Evolutionary conservation across 805 yeast genomes (phyloP), one percentile per base, ranked within the genome.

Genomic region (Kregervanrija fluxuum): DNA sequence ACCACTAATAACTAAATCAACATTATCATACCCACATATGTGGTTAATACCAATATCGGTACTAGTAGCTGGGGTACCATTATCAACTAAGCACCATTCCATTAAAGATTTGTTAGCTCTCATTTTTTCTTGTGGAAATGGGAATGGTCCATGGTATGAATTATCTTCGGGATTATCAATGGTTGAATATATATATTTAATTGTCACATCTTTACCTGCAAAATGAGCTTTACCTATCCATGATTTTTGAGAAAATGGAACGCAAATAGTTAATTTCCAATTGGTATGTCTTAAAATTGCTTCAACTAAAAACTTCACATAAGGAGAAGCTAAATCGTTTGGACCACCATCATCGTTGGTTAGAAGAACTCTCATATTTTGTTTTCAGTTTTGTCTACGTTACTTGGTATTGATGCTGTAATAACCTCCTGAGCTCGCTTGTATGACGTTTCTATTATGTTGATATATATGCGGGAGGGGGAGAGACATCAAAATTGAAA

Each of bases 201-300:
- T 76, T 2, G 77, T 66, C 35, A 84, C 67, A 28, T 77, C 74
- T 50, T 75, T 73, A 6, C 88, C 91, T 0, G 95, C 95, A 56
- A 93, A 80, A 68, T 90, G 97, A 5, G 99, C 98, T 62, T 93
- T 93, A 33, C 96, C 96, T 46, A 89, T 91, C 99, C 99, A 93
- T 11, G 97, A 90, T 54, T 93, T 70, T 55, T 77, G 82, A 46
- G 87, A 95, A 43, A 80, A 75, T 11, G 99, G 99, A 3, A 93
- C 82, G 28, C 83, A 89, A 15, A 90, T 80, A 17, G 89, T 79
- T 31, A 90, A 65, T 28, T 84, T 77, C 98, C 98, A 91, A 59
- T 86, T 79, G 5, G 96, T 86, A 43, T 68, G 54, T 36, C 69
- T 60, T 38, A 61, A 59, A 38, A 90, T 70, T 40, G 86, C 85